Conservation (phyloP, 805 yeast species). For the Lachancea fermentati region DNA sequence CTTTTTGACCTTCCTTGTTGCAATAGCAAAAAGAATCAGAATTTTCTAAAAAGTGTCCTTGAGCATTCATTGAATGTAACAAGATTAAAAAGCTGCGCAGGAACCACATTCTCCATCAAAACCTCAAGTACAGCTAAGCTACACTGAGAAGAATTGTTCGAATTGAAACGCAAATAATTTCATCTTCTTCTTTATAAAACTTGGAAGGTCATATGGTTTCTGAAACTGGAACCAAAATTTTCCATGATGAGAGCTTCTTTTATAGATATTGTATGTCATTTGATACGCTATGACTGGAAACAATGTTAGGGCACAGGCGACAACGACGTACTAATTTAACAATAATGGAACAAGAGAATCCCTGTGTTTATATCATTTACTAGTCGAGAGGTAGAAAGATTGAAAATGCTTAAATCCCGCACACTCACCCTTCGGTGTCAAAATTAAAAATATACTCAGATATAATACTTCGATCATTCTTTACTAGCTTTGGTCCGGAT, state of each 20-base stretch:
- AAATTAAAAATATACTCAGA: too few species aligned
- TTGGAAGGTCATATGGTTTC: constrained; percentile 34
- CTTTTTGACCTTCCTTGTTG: background rate
- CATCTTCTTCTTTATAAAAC: constrained; percentile 35
- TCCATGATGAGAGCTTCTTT: too few species aligned
- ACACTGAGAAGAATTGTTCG: constrained; percentile 33
- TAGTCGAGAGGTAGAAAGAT: too few species aligned
- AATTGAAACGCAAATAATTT: constrained; percentile 31
- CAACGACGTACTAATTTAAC: too few species aligned
- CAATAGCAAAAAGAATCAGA: constrained; percentile 30
- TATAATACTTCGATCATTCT: too few species aligned
- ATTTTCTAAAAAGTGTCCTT: constrained; percentile 33
- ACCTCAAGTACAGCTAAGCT: constrained; percentile 22
- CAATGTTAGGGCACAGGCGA: too few species aligned
- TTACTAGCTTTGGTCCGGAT: too few species aligned
- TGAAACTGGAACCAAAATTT: background rate
- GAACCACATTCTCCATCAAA: constrained; percentile 36
- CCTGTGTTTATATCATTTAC: too few species aligned
- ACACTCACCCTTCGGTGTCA: too few species aligned
- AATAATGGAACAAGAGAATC: too few species aligned
- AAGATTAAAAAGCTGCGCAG: constrained; percentile 34
- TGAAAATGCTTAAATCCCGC: too few species aligned
- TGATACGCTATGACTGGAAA: background rate
- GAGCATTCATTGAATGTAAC: constrained; percentile 33
- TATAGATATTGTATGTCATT: too few species aligned